Base-by-base conservation (phyloP, 306 rosid species). In the Dryas alaskensis region DNA sequence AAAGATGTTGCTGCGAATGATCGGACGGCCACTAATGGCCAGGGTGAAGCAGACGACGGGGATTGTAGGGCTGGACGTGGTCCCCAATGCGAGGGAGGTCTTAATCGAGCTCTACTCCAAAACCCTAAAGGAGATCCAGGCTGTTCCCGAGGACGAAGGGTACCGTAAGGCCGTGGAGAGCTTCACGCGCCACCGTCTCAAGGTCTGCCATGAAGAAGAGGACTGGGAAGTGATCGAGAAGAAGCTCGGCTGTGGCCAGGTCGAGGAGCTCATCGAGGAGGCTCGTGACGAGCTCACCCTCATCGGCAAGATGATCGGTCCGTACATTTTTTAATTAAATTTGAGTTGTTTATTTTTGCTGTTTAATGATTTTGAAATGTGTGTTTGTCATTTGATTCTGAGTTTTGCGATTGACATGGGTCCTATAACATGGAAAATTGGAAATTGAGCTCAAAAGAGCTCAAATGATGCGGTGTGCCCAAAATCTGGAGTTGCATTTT, bases 221-320 rank as follows among this genome's bases (percentile, higher is more conserved):
- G 97, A 90, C 60, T 92, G 98, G 98, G 98, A 95, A 31, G 12
- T 11, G 10, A 95, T 90, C 73, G 97, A 95, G 87, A 81, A 76
- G 80, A 84, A 86, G 4, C 84, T 95, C 8, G 92, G 87, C 8
- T 95, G 96, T 69, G 97, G 98, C 37, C 97, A 92, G 86, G 93
- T 95, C 27, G 97, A 95, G 85, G 98, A 95, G 76, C 98, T 95
- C 76, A 92, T 95, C 70, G 98, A 95, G 72, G 98, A 95, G 72
- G 99, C 98, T 13, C 84, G 73, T 13, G 99, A 95, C 70, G 98
- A 90, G 76, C 97, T 95, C 85, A 87, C 78, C 17, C 97, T 90
- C 75, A 86, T 92, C 57, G 84, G 76, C 53, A 72, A 86, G 68
- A 84, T 94, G 92, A 88, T 88, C 81, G 96, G 97, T 94, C 70